Evolutionary conservation across 352 stramenopile species (phyloP), one percentile per base, ranked within the genome.

Genomic region (Globisporangium splendens): DNA sequence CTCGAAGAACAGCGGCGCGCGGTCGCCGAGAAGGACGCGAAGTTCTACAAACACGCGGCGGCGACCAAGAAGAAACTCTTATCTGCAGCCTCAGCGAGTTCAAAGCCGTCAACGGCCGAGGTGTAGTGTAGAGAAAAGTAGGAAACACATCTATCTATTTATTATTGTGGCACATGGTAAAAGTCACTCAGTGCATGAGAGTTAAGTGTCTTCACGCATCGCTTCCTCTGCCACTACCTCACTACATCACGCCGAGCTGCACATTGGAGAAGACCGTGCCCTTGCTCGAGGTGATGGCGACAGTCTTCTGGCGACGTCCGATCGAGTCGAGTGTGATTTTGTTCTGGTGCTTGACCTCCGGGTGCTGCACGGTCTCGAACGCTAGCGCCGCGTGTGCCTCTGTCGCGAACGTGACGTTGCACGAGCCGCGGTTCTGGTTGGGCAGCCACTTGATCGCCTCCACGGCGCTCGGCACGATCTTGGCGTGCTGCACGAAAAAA

Each of bases 221-320:
- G 24, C 24, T 31, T 31, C 24, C 24, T 2, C 24, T 5, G 2
- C 24, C 24, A 31, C 24, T 31, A 5, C 24, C 2, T 10, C 28
- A 35, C 28, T 35, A 74, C 46, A 67, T 59, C 52, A 87, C 52
- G 21, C 75, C 75, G 18, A 91, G 56, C 39, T 68, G 71, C 58
- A 91, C 69, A 55, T 79, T 84, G 46, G 77, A 86, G 64, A 79
- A 95, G n/a, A 68, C 79, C 55, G 80, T 90, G 58, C 82, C 80
- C 57, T 73, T 81, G 50, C 47, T 64, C 15, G 67, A 88, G 42
- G 76, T 68, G 31, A 95, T 62, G 11, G 75, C 58, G 43, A 95
- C 72, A n/a, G 72, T 72, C 66, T 93, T 93, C 61, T 91, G 74
- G 10, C 65, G 56, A 2, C 86, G 83, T 8, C 82, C 78, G 39